A percentile compares a stretch with the other conserved stretches of the same genome.
Evolutionary conservation across 2,329 filamentous ascomycete species (phyloP).

Genomic region (Cladophialophora psammophila): DNA sequence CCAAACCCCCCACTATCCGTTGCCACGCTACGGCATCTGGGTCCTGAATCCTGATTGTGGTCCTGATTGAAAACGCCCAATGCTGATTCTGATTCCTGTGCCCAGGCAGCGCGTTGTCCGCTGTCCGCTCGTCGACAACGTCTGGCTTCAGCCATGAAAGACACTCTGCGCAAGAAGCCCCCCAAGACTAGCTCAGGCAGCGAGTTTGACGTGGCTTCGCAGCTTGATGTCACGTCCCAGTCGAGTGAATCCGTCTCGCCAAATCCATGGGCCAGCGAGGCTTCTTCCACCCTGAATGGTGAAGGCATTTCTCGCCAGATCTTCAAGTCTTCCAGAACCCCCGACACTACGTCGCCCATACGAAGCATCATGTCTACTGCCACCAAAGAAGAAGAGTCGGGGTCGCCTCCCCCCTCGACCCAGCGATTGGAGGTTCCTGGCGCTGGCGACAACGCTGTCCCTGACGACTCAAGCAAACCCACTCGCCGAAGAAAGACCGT

Average conservation of each 20-base stretch:
- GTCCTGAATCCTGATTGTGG: conserved; percentile 6
- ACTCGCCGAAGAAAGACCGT: conserved; percentile 35
- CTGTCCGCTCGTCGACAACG: conserved; percentile 4
- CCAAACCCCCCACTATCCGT: conserved; percentile 14
- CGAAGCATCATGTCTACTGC: conserved; percentile 19
- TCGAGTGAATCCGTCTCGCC: conserved; percentile 33
- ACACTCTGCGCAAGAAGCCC: conserved; percentile 34
- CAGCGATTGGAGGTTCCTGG: conserved; percentile 23
- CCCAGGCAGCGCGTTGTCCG: not conserved
- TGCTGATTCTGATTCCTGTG: not conserved
- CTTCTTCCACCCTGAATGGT: conserved; percentile 28
- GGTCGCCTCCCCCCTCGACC: conserved; percentile 22
- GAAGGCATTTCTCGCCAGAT: conserved; percentile 32
- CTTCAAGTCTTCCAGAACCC: conserved; percentile 30
- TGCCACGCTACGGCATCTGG: conserved; percentile 7
- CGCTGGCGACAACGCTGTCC: conserved; percentile 19
- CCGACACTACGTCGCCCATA: conserved; percentile 27
- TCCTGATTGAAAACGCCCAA: not conserved
- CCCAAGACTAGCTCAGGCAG: conserved; percentile 22
- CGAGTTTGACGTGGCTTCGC: conserved; percentile 28
- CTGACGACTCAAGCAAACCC: conserved; percentile 29
- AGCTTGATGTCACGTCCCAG: conserved; percentile 26
- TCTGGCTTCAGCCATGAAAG: conserved; percentile 29
- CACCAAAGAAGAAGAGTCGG: conserved; percentile 18
- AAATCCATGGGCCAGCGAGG: conserved; percentile 36